Evolutionary conservation across 768 basidiomycete species (phyloP), one percentile per base, ranked within the genome.

Genomic region (Chiua virens): DNA sequence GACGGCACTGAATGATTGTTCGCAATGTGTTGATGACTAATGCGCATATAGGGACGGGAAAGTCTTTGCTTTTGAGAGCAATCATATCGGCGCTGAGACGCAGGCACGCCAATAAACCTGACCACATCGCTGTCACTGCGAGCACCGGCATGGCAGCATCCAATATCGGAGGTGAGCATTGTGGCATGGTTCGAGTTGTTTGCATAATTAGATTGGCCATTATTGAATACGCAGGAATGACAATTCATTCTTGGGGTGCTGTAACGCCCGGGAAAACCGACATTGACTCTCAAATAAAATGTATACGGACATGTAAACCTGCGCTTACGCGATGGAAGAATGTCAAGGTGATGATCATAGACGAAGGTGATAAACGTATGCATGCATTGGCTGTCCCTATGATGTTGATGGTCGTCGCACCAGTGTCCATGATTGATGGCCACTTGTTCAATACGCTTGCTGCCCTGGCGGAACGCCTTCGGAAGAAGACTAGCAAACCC

Each of bases 381-480:
- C 30, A 5, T 18, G 25, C 14, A n/a, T 22, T 1, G 3, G 2
- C 18, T 18, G 2, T 1, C 8, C 37, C 2, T 18, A 3, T 11
- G 14, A 13, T n/a, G 37, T 15, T 17, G 1, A 49, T 2, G 4
- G 9, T 43, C 3, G 22, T 21, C 35, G 5, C 20, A 23, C 23
- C 39, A 87, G 84, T 85, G 1, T 87, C 86, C 1, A 87, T 87
- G 86, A 75, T 88, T 14, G 83, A 87, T 57, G 85, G 79, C 1
- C 64, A 75, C 18, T 57, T 82, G 13, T 84, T 86, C 47, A 79
- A 87, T 57, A 85, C 79, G 50, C 73, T 87, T 5, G 74, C 76
- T 13, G 69, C 73, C 18, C 68, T 87, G 25, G 85, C 81, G 1
- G 64, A 68, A 34, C 68, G 72, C 27, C 61, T 87, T 8, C 75